phyloP scores from a whole-genome alignment of 2,329 filamentous ascomycete species.

The Colletotrichum liriopes region DNA sequence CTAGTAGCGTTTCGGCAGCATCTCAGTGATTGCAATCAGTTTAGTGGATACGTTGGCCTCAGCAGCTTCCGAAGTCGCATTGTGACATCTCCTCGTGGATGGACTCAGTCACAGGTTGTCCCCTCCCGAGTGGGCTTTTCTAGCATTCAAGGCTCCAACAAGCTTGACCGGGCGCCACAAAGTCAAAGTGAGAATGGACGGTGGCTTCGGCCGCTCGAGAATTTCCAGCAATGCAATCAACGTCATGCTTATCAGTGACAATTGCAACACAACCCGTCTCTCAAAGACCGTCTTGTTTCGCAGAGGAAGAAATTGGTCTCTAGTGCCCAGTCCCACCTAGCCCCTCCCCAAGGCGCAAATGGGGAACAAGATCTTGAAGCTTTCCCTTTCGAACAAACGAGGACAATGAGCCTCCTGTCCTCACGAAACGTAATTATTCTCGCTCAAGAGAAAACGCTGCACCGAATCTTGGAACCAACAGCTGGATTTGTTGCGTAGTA shows the following conservation, averaged over 20 bases:
- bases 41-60: background rate
- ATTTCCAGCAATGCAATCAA: background rate
- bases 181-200: background rate
- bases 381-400: background rate
- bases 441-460: background rate
- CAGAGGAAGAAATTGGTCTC: background rate
- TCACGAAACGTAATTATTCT: background rate
- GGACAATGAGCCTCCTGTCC: background rate
- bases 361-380: background rate
- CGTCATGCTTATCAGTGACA: background rate
- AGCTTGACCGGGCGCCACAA: background rate
- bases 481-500: background rate
- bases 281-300: background rate
- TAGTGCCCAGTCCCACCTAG: background rate
- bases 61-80: background rate
- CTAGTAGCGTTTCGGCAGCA: background rate
- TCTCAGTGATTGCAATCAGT: background rate
- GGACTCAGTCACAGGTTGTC: background rate
- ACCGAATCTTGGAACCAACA: background rate
- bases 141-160: background rate
- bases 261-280: background rate
- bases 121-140: background rate
- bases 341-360: background rate
- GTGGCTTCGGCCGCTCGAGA: background rate
- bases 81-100: background rate